A percentile compares a stretch with the other conserved stretches of the same genome.
Evolutionary conservation across 352 stramenopile species (phyloP).

Genomic region (Globisporangium alternatum): DNA sequence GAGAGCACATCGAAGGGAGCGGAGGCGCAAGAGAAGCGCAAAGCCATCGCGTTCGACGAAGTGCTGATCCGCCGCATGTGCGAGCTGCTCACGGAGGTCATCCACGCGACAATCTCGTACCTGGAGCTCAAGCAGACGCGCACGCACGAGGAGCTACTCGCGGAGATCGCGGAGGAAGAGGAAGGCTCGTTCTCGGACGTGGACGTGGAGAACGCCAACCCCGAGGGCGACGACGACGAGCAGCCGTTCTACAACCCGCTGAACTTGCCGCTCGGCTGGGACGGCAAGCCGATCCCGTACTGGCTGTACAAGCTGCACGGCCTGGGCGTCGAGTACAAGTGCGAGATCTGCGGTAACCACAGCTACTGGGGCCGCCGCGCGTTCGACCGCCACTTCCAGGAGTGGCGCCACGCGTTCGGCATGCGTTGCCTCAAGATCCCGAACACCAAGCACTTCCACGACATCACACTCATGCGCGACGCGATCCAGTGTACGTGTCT

Average conservation of each 20-base stretch:
- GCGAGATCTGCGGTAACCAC: conserved; percentile 99
- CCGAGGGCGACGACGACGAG: conserved; percentile 91
- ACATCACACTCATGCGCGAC: conserved; percentile 98
- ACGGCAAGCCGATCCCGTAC: conserved; percentile 99
- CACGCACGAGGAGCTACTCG: conserved; percentile 84
- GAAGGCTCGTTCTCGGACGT: conserved; percentile 81
- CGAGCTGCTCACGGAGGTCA: conserved; percentile 79
- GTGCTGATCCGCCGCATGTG: conserved; percentile 68
- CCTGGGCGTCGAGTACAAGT: conserved; percentile 98
- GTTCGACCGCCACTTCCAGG: conserved; percentile 98
- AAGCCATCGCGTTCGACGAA: conserved; percentile 65
- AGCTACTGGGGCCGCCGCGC: conserved; percentile 96
- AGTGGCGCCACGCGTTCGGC: conserved; percentile 97
- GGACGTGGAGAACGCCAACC: conserved; percentile 63
- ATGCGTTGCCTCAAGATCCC: conserved; percentile 99
- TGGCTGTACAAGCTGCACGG: conserved; percentile 99
- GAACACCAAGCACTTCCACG: conserved; percentile 99
- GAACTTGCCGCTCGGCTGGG: conserved; percentile 97
- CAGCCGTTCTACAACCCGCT: conserved; percentile 98
- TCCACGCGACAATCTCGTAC: conserved; percentile 82
- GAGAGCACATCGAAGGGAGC: conserved; percentile 12
- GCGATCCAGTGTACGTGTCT: conserved; percentile 71
- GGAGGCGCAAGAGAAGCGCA: conserved; percentile 28
- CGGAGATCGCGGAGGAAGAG: conserved; percentile 85
- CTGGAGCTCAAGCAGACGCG: conserved; percentile 86